Base-by-base conservation (phyloP, 805 yeast genomes). In the Jamesozyma jinghongensis region DNA sequence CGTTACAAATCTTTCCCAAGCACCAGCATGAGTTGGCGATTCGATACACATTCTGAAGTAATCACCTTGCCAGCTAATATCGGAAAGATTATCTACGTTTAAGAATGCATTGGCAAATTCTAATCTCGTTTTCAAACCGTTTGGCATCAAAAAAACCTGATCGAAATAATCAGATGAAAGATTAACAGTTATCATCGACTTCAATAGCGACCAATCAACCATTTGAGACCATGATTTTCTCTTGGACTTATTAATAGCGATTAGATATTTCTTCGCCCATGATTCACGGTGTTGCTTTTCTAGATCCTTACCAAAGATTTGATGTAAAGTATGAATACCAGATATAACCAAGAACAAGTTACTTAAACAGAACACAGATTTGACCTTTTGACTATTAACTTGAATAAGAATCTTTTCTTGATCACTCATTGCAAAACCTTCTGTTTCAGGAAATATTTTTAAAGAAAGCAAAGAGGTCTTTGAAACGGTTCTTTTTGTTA, bases 1-100 rank as follows among this genome's bases (percentile, higher is more conserved):
- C 28, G 71, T 62, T 3, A 69, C 29, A 28, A 79, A 49, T 37
- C 81, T 59, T 14, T 69, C 60, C 83, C 83, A 78, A 35, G 55
- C 59, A 2, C 62, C 66, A 2, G 64, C 58, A 2, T 64, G 46
- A 0, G 69, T 61, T 1, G 82, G 79, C 0, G 81, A 76, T 38
- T 73, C 75, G 1, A 73, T 73, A 43, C 77, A 64, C 3, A 71
- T 40, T 37, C 82, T 60, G 3, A 65, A 39, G 36, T 67, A 62
- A 3, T 57, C 57, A 3, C 70, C 59, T 12, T 39, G 41, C 1
- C 65, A 17, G 1, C 40, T 36, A 1, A 64, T 17, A 5, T 62
- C 53, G 1, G 53, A 43, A 2, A 46, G 38, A 6, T 54, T 44
- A 6, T 48, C 47, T 1, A 58, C 44, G 4, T 43, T 35, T 1